Percentiles rank a stretch among this genome's conserved stretches.
Evolutionary conservation across 176 grass and related monocot species (phyloP).

Genomic region (Poa annua): DNA sequence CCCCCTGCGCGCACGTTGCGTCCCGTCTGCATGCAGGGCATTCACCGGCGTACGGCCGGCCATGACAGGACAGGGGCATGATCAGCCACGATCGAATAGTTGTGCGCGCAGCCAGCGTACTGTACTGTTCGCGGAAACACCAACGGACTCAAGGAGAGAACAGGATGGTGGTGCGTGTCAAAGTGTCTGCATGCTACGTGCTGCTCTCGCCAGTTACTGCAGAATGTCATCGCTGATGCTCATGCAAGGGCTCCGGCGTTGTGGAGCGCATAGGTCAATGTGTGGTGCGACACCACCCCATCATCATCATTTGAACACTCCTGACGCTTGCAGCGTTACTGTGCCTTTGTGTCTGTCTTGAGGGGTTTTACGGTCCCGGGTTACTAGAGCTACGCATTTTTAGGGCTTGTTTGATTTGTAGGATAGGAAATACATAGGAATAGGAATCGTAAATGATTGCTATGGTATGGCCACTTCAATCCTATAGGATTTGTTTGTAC

Average conservation of each 20-base stretch:
- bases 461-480: too few relatives aligned
- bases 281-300: background rate
- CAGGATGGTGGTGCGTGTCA: background rate
- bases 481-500: too few relatives aligned
- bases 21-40: conserved; percentile 23
- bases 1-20: conserved; percentile 41
- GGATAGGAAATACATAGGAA: too few relatives aligned
- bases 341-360: background rate
- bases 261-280: conserved; percentile 1
- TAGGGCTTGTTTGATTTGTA: too few relatives aligned
- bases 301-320: background rate
- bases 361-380: too few relatives aligned
- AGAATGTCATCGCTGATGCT: background rate
- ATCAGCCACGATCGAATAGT: conserved; percentile 28
- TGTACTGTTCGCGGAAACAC: background rate
- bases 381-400: too few relatives aligned
- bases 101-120: background rate
- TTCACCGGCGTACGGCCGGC: conserved; percentile 38
- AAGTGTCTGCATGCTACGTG: background rate
- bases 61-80: conserved; percentile 27
- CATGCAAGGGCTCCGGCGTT: background rate
- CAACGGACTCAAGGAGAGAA: background rate
- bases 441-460: too few relatives aligned
- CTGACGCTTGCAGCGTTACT: background rate
- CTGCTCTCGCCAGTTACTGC: background rate